Base-by-base conservation (phyloP, 148 eudicot genomes). In the Nyssa sinensis region DNA sequence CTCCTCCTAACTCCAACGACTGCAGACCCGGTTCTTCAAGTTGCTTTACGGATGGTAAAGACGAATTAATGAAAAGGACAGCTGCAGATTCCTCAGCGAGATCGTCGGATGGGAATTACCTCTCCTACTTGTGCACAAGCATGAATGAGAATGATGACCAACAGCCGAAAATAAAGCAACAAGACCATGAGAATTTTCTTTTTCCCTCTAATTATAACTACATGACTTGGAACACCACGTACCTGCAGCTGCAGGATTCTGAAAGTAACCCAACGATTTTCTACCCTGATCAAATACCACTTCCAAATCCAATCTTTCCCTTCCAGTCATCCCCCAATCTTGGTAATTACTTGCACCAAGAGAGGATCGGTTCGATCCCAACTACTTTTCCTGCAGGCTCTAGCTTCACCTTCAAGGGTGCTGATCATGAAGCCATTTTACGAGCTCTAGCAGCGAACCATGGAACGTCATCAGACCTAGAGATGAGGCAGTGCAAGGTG, bases 1-100 rank as follows among this genome's bases (percentile, higher is more conserved):
- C 71, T 49, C 39, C 64, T 19, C 21, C n/a, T n/a, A n/a, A 28
- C 65, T 62, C 34, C 49, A 33, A 34, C 31, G n/a, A 4, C 25
- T 63, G 63, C n/a, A 72, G 62, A 51, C 82, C 71, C 0, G 8
- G 65, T n/a, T n/a, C n/a, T 65, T 84, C 86, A 35, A 75, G n/a
- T n/a, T n/a, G 77, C 60, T 75, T 73, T n/a, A 59, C 64, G 39
- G 55, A 73, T 37, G 51, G 41, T 25, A 28, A 63, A 11, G 21
- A 17, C 57, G 61, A 63, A 19, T 34, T n/a, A n/a, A n/a, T 33
- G 64, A 75, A 80, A 23, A 62, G 57, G 41, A 70, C 60, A 63
- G 19, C 59, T 3, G 68, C 33, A 37, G 23, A 58, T 14, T 25
- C 73, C 1, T 51, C 64, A 5, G 30, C 53, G 8, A 66, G 62